phyloP scores from a whole-genome alignment of 2,329 filamentous ascomycete genomes.

The Didymella lethalis region DNA sequence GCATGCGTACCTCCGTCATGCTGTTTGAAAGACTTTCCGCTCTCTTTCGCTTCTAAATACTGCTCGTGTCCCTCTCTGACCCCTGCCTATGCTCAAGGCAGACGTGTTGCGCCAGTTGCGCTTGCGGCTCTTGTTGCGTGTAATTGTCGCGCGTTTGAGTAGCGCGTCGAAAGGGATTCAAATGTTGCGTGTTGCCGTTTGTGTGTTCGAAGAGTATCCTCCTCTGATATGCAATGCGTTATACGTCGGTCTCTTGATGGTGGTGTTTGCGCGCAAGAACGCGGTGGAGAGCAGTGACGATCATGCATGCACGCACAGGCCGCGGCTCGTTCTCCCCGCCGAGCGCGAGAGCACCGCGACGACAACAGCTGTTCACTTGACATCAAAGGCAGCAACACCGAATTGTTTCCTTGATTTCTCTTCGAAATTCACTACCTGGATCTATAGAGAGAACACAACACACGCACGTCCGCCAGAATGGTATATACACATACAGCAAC shows the following conservation, averaged over 20 bases:
- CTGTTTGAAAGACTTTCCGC: constrained; percentile 3
- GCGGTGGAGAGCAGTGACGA: constrained; percentile 20
- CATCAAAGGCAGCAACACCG: neutral
- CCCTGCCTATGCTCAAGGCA: neutral
- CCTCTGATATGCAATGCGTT: neutral
- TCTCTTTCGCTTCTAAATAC: neutral
- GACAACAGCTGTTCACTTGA: constrained; percentile 20
- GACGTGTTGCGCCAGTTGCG: constrained; percentile 3
- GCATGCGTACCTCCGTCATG: constrained; percentile 60
- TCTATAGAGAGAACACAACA: neutral
- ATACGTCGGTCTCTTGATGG: neutral
- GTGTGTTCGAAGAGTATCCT: neutral
- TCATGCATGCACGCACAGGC: constrained; percentile 23
- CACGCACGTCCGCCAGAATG: constrained; percentile 21
- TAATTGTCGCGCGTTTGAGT: neutral
- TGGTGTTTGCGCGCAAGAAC: constrained; percentile 7
- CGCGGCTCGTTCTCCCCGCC: constrained; percentile 21
- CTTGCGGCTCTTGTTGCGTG: constrained; percentile 2
- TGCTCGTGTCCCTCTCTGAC: neutral
- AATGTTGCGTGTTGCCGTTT: neutral
- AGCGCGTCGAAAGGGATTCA: neutral
- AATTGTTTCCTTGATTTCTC: neutral
- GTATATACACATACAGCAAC: constrained; percentile 6
- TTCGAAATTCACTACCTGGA: neutral
- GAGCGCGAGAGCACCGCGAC: constrained; percentile 11